Base-by-base conservation (phyloP, 1,139 yeast species). In the Lodderomyces theae region DNA sequence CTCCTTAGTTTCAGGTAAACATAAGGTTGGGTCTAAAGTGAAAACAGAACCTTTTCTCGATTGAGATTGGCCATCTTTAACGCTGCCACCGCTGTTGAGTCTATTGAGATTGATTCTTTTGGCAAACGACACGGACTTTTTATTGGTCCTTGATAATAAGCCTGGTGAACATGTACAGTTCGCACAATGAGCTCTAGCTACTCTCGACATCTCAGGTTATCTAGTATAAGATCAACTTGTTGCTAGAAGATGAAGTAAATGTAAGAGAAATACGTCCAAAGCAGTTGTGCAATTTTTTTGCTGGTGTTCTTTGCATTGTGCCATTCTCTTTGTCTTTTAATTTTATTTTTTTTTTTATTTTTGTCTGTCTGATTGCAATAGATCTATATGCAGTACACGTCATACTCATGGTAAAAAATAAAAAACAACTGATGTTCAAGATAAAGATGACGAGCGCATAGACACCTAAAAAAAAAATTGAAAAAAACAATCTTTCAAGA, bases 91-190 rank as follows among this genome's bases (percentile, higher is more conserved):
- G 16, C 56, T 40, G 13, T 61, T 56, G 19, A 60, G 51, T 44
- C 76, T 52, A 51, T 63, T 51, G 59, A 74, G 46, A 58, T 67
- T 58, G 56, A 68, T 68, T 64, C 76, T 68, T 60, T 70, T 70
- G 40, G 79, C 73, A 44, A 80, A 70, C 39, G 70, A 53, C 0
- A 79, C 66, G 11, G 81, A 67, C 45, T 83, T 66, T 54, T 80
- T 69, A 52, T 73, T 78, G 43, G 76, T 78, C 53, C 94, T 72
- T 15, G 88, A 80, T 40, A 85, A 61, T 39, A 84, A 65, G 6
- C 95, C 95, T 7, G 92, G 92, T 0, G 90, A 82, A 58, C 94
- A 86, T 2, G 88, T 83, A 64, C 95, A 85, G 62, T 85, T 80
- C 39, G 77, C 72, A 59, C 94, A 85, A 54, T 69, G 73, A 30